Evolutionary conservation across 768 basidiomycete genomes (phyloP).

Genomic region (Leccinum incarnatum): DNA sequence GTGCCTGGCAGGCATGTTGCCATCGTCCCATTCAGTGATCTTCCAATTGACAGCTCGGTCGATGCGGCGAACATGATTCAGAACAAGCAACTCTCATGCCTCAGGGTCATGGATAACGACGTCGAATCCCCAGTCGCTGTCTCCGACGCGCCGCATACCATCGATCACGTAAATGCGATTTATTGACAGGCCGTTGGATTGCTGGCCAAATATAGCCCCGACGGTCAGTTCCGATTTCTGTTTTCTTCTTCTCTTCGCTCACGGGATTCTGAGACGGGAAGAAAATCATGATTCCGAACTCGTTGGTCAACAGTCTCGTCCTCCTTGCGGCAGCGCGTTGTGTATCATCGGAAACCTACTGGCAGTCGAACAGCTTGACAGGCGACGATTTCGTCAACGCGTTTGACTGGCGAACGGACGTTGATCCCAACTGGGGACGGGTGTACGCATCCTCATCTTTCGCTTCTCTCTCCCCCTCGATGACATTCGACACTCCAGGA

Average conservation of each 20-base stretch:
- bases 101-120: neutral
- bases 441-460: conserved; percentile 14
- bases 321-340: conserved; percentile 5
- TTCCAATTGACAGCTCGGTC: neutral
- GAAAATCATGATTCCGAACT: conserved; percentile 1
- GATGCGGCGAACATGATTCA: neutral
- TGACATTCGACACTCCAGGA: conserved; percentile 21
- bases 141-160: neutral
- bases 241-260: neutral
- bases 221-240: neutral
- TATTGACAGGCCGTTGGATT: neutral
- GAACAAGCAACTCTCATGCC: neutral
- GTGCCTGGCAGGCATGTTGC: no score
- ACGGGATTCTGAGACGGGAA: no score
- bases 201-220: neutral
- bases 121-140: neutral
- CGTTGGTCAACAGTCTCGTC: neutral
- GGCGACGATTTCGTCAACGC: conserved; percentile 49
- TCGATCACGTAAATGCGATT: neutral
- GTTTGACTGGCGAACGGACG: conserved; percentile 22
- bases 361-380: conserved; percentile 41
- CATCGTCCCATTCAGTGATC: no score
- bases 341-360: conserved; percentile 43
- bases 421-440: conserved; percentile 32
- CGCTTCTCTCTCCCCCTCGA: neutral